Conservation (phyloP, 306 rosid genomes). For the Boehmeria nivea region DNA sequence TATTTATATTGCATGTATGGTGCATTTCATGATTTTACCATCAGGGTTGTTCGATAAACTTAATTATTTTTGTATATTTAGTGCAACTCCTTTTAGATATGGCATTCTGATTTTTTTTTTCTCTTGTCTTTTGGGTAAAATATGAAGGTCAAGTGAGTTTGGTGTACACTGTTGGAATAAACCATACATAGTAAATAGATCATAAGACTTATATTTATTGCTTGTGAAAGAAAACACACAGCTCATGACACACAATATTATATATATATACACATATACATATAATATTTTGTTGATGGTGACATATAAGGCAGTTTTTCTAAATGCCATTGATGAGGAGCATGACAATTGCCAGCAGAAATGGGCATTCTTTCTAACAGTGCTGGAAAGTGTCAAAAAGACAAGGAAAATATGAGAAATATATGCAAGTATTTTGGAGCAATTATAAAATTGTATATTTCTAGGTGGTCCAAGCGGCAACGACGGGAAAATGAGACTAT, state of each 20-base stretch:
- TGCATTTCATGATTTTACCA: too few relatives aligned
- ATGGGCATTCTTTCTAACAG: conserved; percentile 10
- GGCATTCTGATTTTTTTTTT: too few relatives aligned
- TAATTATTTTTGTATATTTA: too few relatives aligned
- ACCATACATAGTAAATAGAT: too few relatives aligned
- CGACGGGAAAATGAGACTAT: conserved; percentile 10
- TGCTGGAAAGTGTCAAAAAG: conserved; percentile 11
- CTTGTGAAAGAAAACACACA: background rate
- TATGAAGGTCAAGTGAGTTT: too few relatives aligned
- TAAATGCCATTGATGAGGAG: conserved; percentile 15
- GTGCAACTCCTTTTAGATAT: too few relatives aligned
- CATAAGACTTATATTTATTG: background rate
- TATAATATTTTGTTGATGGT: conserved; percentile 19
- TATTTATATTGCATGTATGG: too few relatives aligned
- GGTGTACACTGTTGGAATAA: background rate
- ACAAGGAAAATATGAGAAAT: conserved; percentile 2
- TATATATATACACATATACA: too few relatives aligned
- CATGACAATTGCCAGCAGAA: conserved; percentile 28
- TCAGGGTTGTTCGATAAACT: too few relatives aligned
- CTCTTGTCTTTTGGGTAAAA: too few relatives aligned
- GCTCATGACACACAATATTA: background rate
- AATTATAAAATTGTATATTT: background rate
- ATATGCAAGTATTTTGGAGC: background rate
- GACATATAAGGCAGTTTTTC: conserved; percentile 17
- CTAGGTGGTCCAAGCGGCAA: conserved; percentile 17